Conservation (phyloP, 192 early-diverging fungal genomes). For the Coemansia sp. region DNA sequence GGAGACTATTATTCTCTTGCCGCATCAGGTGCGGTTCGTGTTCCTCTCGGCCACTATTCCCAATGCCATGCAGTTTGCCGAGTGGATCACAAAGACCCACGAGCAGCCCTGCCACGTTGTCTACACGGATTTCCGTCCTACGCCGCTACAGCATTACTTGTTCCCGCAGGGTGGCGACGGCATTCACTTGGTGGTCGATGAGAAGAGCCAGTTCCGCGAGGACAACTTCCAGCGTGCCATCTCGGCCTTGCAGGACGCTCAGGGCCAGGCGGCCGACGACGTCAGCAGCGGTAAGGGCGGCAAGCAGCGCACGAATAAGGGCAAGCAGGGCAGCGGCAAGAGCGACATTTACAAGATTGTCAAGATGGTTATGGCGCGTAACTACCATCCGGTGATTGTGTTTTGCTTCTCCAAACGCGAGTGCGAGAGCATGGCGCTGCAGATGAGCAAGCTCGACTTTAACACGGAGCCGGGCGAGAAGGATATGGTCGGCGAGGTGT, state of each 20-base stretch:
- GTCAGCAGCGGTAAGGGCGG: constrained; percentile 46
- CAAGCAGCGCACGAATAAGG: constrained; percentile 57
- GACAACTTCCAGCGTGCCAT: constrained; percentile 95
- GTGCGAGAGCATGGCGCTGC: constrained; percentile 87
- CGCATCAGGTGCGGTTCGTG: constrained; percentile 87
- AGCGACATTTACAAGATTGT: constrained; percentile 93
- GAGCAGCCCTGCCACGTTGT: constrained; percentile 98
- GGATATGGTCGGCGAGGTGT: constrained; percentile 79
- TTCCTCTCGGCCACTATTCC: constrained; percentile 98
- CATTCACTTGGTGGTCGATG: constrained; percentile 94
- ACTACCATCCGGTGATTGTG: constrained; percentile 98
- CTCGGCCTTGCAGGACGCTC: constrained; percentile 62
- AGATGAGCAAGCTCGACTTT: constrained; percentile 91
- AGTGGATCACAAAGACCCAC: constrained; percentile 96
- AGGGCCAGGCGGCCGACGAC: constrained; percentile 61
- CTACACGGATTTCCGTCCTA: constrained; percentile 95
- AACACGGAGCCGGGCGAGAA: constrained; percentile 76
- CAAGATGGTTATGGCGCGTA: constrained; percentile 91
- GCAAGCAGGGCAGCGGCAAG: constrained; percentile 56
- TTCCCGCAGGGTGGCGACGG: constrained; percentile 90
- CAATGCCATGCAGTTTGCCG: constrained; percentile 97
- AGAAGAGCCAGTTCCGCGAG: constrained; percentile 91
- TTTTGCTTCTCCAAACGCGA: constrained; percentile 94
- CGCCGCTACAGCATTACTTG: constrained; percentile 95
- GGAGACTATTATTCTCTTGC: constrained; percentile 94